Evolutionary conservation across 345 rosid species (phyloP), one percentile per base, ranked within the genome.

Genomic region (Excoecaria cochinchinensis): DNA sequence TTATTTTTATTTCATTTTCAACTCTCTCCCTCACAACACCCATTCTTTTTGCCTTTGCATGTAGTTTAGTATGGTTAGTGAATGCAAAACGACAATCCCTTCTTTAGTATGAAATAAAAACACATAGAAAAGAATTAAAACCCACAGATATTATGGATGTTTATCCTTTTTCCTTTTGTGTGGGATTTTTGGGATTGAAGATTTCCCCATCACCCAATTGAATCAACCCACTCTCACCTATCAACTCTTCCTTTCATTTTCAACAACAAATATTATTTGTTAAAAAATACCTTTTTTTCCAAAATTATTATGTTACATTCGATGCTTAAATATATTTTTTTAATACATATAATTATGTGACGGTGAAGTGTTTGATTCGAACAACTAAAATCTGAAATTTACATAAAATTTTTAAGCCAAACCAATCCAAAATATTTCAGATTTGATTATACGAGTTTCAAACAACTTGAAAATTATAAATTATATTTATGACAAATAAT

Each of bases 81-180:
- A 60, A 44, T 19, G 70, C 81, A 67, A 77, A 73, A 77, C 55
- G 84, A 84, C 89, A 84, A 74, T 31, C 36, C 9, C 19, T 71
- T 60, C 10, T 8, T 31, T n/a, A n/a, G 44, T 12, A 55, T 70
- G 13, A 50, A 71, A 72, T 31, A 31, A 69, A 75, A 51, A 72
- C 71, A 73, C 68, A 51, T 12, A 24, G 39, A 60, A 24, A 59
- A 17, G 31, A 59, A 8, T 11, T 50, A 61, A 73, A 72, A 64
- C 70, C 72, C 80, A 75, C 79, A 71, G 65, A 21, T 16, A 53
- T 16, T 13, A 53, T 53, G 58, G 58, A 53, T 4, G 6, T 16
- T 59, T 59, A 59, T 14, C 36, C 36, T 15, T 48, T 57, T 53
- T 17, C 63, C 63, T 21, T 25, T 31, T 15, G 67, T 22, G 11